Evolutionary conservation across 306 rosid species (phyloP).

Genomic region (Comarum palustre): DNA sequence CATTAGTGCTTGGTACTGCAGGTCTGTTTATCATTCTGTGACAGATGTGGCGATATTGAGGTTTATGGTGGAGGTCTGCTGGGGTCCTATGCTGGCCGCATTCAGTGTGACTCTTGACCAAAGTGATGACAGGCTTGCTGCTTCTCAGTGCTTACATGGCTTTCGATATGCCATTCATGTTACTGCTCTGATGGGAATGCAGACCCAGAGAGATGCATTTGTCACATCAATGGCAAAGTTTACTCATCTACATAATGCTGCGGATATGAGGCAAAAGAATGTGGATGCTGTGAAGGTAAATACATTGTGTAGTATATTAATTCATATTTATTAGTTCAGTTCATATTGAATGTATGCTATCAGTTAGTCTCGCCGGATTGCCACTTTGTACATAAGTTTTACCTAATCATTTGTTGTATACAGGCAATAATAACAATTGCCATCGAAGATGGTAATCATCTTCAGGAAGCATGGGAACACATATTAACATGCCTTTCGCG

Average conservation of each 20-base stretch:
- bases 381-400: neutral
- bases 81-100: slow-evolving; percentile 99
- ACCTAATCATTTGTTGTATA: slow-evolving; percentile 23
- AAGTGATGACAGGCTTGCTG: slow-evolving; percentile 91
- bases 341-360: neutral
- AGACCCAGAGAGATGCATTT: slow-evolving; percentile 97
- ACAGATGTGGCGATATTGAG: slow-evolving; percentile 92
- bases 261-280: slow-evolving; percentile 97
- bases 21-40: slow-evolving; percentile 85
- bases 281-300: slow-evolving; percentile 97
- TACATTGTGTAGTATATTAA: slow-evolving; percentile 19
- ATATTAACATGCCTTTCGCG: slow-evolving; percentile 94
- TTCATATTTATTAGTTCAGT: neutral
- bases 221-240: slow-evolving; percentile 98
- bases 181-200: slow-evolving; percentile 95
- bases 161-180: slow-evolving; percentile 92
- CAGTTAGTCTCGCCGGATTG: neutral
- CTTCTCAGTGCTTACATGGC: slow-evolving; percentile 86
- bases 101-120: slow-evolving; percentile 97
- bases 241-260: slow-evolving; percentile 94
- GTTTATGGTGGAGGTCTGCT: slow-evolving; percentile 97
- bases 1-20: slow-evolving; percentile 41
- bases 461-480: slow-evolving; percentile 98
- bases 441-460: slow-evolving; percentile 91
- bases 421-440: slow-evolving; percentile 95